Evolutionary conservation across 2,329 filamentous ascomycete species (phyloP).

Genomic region (Aureobasidium mangrovei): DNA sequence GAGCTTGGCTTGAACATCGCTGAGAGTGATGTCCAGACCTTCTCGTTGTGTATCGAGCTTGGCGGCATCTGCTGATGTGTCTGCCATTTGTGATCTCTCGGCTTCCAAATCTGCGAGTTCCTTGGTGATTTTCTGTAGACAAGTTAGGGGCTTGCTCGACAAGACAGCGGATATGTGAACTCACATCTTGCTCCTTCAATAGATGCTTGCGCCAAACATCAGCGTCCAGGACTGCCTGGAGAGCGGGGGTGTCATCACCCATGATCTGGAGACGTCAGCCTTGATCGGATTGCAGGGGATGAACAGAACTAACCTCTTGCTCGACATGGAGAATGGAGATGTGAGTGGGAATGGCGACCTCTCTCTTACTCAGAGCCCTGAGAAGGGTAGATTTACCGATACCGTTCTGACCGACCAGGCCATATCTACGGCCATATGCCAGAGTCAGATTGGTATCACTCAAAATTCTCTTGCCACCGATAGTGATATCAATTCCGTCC

Average conservation of each 20-base stretch:
- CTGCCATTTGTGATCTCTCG: conserved; percentile 70
- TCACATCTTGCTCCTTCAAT: conserved; percentile 67
- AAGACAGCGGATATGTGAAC: neutral
- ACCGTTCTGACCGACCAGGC: conserved; percentile 98
- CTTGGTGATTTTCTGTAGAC: conserved; percentile 55
- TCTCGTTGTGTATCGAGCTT: conserved; percentile 81
- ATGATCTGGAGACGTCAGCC: conserved; percentile 53
- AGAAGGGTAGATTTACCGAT: conserved; percentile 81
- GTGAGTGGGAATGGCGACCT: conserved; percentile 88
- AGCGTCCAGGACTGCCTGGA: conserved; percentile 92
- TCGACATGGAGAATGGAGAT: conserved; percentile 99
- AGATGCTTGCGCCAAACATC: conserved; percentile 98
- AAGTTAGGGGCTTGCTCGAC: conserved; percentile 24
- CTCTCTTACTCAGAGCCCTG: conserved; percentile 82
- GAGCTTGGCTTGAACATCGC: conserved; percentile 83
- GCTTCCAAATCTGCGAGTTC: conserved; percentile 69
- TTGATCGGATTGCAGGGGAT: conserved; percentile 37
- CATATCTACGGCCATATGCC: conserved; percentile 87
- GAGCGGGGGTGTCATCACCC: conserved; percentile 87
- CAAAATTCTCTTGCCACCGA: conserved; percentile 79
- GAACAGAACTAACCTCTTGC: conserved; percentile 54
- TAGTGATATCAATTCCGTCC: conserved; percentile 90
- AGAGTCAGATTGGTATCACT: conserved; percentile 85
- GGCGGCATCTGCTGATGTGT: conserved; percentile 82
- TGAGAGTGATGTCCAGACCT: conserved; percentile 79